phyloP scores from a whole-genome alignment of 192 early-diverging fungal species.

The Coemansia umbellata region DNA sequence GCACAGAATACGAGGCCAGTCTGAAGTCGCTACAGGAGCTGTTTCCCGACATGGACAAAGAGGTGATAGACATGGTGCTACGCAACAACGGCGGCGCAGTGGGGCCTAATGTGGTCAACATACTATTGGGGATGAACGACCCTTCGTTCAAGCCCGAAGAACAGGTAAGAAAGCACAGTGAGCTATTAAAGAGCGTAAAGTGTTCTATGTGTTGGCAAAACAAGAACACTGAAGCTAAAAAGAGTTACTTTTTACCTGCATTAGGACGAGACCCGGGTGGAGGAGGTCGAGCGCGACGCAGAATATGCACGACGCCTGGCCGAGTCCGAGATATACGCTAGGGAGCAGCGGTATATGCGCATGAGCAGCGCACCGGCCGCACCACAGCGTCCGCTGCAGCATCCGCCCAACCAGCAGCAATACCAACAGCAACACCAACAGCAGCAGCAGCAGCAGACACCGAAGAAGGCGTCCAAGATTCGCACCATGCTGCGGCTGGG shows the following conservation, averaged over 20 bases:
- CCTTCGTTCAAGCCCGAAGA: constrained; percentile 28
- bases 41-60: constrained; percentile 37
- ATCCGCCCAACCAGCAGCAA: not conserved
- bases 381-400: not conserved
- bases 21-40: constrained; percentile 18
- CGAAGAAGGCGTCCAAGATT: constrained; percentile 18
- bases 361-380: not conserved
- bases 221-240: no score
- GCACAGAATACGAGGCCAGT: constrained; percentile 6
- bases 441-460: not conserved
- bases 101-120: constrained; percentile 9
- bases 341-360: not conserved
- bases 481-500: constrained; percentile 34
- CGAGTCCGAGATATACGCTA: constrained; percentile 16
- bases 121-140: constrained; percentile 34
- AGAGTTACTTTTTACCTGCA: no score
- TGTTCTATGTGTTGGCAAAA: no score
- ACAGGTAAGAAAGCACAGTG: constrained; percentile 1
- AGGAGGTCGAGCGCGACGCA: constrained; percentile 15
- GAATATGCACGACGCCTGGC: constrained; percentile 21
- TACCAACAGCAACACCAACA: constrained; percentile 1
- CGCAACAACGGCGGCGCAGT: constrained; percentile 11
- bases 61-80: constrained; percentile 26
- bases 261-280: constrained; percentile 2
- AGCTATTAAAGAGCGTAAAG: no score